Base-by-base conservation (phyloP, 163 green algal species). In the Chlamydomonas reinhardtii region DNA sequence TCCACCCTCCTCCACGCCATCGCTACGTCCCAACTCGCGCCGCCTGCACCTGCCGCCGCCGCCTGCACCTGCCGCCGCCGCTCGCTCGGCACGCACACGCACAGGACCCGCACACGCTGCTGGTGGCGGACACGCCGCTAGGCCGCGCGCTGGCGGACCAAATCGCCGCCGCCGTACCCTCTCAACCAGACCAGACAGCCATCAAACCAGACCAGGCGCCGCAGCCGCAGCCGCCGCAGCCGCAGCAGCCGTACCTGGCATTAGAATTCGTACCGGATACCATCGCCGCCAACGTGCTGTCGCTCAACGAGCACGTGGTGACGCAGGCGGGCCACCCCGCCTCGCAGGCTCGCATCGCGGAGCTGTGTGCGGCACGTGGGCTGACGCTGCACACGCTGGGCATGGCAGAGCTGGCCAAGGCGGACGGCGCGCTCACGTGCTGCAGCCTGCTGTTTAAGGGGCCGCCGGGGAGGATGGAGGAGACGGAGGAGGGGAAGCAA, bases 341-440 rank as follows among this genome's bases (percentile, higher is more conserved):
- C 9, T 89, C 76, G 54, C 83, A 93, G 72, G 78, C 70, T 9
- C 14, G 91, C 43, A 48, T 94, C 16, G n/a, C 56, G n/a, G 19
- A 22, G 39, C 52, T 86, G 35, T 92, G 87, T 71, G 73, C 72
- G 4, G 85, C 34, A 29, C 78, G 74, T 19, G 77, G 75, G 15
- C 62, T 94, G 43, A 56, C 27, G 71, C 72, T 93, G 72, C 85
- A 91, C 73, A 85, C 69, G 32, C 71, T 93, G 35, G 27, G 32
- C 39, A 91, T 91, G 88, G 62, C 71, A 2, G 88, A 94, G 78
- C 74, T 92, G 27, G 86, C 73, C 22, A 94, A 94, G 82, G 91
- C 91, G 0, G 91, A 94, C 52, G 91, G 85, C 4, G 91, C 91
- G 20, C 83, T 94, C 27, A 94, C 91, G 2, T 94, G 91, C 83